Base-by-base conservation (phyloP, 2,329 filamentous ascomycete species). In the Chaetomiaceae sp. region DNA sequence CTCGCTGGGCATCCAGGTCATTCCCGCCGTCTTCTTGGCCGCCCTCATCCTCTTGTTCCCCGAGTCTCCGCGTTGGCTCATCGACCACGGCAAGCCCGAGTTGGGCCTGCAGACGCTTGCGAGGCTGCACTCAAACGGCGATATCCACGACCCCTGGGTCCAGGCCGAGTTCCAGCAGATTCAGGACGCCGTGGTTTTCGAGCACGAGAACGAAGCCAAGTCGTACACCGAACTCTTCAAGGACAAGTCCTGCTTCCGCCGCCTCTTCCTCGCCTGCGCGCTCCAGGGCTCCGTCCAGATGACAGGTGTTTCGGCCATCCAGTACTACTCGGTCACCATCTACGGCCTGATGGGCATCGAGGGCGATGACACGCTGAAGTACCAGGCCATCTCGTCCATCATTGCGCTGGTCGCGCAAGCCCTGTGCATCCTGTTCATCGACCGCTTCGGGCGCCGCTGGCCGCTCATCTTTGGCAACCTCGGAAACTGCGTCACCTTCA, bases 281-380 rank as follows among this genome's bases (percentile, higher is more conserved):
- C 71, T 90, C 1, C 87, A 90, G 66, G 86, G 83, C 0, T 82
- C 80, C 0, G 75, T 85, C 2, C 87, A 90, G 66, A 89, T 91
- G 84, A 90, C 87, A 0, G 87, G 87, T 58, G 84, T 86, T 0
- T 81, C 77, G 1, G 84, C 84, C 1, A 89, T 90, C 58, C 86
- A 90, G 65, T 90, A 90, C 68, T 90, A 86, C 68, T 84, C 82
- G 0, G 79, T 85, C 16, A 68, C 64, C 2, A 88, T 89, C 59
- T 89, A 86, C 68, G 71, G 68, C 1, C 79, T 87, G 64, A 87
- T 89, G 59, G 86, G 86, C 25, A 89, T 90, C 59, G 66, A 70
- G 0, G 77, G 78, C 20, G 73, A 81, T 47, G 77, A 86, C 25
- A 83, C 87, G 0, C 76, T 90, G 36, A 81, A 85, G 58, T 90